Conservation (phyloP, 176 grass and related monocot genomes). For the Zea luxurians region DNA sequence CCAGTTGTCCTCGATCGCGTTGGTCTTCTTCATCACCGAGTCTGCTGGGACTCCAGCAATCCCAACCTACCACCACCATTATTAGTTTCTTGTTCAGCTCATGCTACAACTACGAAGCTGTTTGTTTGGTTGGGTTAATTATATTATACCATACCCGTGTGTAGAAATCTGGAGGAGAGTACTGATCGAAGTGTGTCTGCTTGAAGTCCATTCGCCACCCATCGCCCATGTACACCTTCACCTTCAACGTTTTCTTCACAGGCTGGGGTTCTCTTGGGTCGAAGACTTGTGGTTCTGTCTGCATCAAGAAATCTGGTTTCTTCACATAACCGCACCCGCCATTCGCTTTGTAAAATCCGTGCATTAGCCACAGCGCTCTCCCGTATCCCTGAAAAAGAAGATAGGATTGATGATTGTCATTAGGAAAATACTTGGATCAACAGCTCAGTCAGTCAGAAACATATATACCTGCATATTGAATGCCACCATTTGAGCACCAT, state of each 20-base stretch:
- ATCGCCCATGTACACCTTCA: constrained; percentile 96
- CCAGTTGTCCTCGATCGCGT: constrained; percentile 86
- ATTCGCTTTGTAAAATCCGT: constrained; percentile 91
- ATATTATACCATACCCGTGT: constrained; percentile 46
- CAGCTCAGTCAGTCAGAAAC: no score
- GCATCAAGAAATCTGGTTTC: constrained; percentile 95
- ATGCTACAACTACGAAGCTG: not conserved
- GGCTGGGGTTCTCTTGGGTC: constrained; percentile 51
- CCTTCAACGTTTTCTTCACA: constrained; percentile 69
- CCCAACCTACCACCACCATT: constrained; percentile 50
- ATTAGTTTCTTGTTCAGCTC: not conserved
- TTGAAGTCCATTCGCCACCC: constrained; percentile 90
- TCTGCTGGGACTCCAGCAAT: constrained; percentile 79
- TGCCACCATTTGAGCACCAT: constrained; percentile 99
- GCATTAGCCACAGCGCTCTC: constrained; percentile 43
- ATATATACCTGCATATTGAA: constrained; percentile 58
- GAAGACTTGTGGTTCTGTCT: constrained; percentile 59
- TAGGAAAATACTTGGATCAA: no score
- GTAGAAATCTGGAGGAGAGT: constrained; percentile 95
- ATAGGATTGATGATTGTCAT: no score
- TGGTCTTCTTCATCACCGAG: constrained; percentile 74
- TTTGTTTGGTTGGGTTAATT: not conserved
- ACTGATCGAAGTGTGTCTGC: constrained; percentile 78
- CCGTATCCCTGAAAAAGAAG: no score
- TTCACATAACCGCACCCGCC: constrained; percentile 91